Evolutionary conservation across 2,329 filamentous ascomycete species (phyloP).

Genomic region (Fusarium buharicum): DNA sequence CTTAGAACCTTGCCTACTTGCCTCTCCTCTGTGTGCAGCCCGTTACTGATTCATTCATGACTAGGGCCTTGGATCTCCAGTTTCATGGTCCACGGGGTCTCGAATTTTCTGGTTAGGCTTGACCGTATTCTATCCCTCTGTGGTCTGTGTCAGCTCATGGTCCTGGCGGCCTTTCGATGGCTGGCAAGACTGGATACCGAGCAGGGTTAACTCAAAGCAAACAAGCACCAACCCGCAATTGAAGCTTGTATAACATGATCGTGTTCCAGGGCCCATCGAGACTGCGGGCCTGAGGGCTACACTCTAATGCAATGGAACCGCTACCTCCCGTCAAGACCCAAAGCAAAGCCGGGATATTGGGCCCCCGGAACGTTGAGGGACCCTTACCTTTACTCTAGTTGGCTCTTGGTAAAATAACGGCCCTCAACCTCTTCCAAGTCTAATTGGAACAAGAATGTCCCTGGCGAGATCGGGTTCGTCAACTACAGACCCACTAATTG

Average conservation of each 20-base stretch:
- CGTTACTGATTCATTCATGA: background rate
- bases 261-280: slow-evolving; percentile 23
- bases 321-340: slow-evolving; percentile 10
- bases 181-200: slow-evolving; percentile 18
- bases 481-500: slow-evolving; percentile 19
- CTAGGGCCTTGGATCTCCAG: slow-evolving; percentile 11
- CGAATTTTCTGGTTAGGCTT: background rate
- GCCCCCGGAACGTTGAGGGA: slow-evolving; percentile 16
- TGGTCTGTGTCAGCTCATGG: slow-evolving; percentile 22
- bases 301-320: slow-evolving; percentile 18
- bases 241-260: slow-evolving; percentile 11
- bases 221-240: slow-evolving; percentile 8
- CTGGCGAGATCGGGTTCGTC: slow-evolving; percentile 18
- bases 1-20: slow-evolving; percentile 2
- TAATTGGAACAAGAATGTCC: slow-evolving; percentile 5
- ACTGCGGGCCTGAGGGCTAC: slow-evolving; percentile 14
- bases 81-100: slow-evolving; percentile 14
- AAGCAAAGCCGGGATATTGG: slow-evolving; percentile 23
- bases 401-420: slow-evolving; percentile 14
- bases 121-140: slow-evolving; percentile 2
- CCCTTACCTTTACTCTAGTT: slow-evolving; percentile 19
- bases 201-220: slow-evolving; percentile 8
- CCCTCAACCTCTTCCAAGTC: slow-evolving; percentile 17
- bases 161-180: slow-evolving; percentile 13
- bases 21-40: too few relatives aligned